Base-by-base conservation (phyloP, 331 rosid genomes). In the Cucumis variabilis region DNA sequence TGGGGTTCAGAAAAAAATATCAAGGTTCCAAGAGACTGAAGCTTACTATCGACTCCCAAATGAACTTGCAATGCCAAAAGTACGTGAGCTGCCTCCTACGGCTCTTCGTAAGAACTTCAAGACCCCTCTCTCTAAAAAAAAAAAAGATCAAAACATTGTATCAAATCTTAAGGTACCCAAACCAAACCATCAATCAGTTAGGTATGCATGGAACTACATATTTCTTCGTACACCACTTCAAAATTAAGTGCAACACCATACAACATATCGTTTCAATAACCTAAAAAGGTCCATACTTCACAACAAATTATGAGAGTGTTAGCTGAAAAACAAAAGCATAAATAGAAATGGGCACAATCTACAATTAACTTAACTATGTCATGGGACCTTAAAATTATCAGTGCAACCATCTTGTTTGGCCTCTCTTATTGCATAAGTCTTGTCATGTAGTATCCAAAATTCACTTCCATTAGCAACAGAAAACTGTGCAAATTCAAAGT, bases 341-440 rank as follows among this genome's bases (percentile, higher is more conserved):
- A 23, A 46, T 17, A 11, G 8, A 46, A 76, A 33, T 12, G 21
- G 60, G 13, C 51, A n/a, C 9, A 76, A 74, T 9, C 19, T n/a
- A 25, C 8, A 74, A 41, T 74, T 19, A 20, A 41, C 78, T 14
- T 33, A 73, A 19, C 51, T 10, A 37, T 73, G 9, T 17, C 37
- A 41, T 11, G 91, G 88, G 55, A 90, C 75, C 71, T 82, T 90
- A 86, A 25, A 93, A 83, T 86, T 92, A 81, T 92, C 93, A 14
- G 91, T 90, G 76, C 92, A 90, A 66, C 93, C 92, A 73, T 93
- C 96, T 63, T 91, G 89, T 6, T 86, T 94, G 67, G 93, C 94
- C 89, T 93, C 91, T 70, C 89, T 89, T 21, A 90, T 89, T 24
- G 87, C 94, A 51, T 78, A 85, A 76, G 25, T 85, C 82, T 89